Conservation (phyloP, 805 yeast genomes). For the Saturnispora ahearnii region DNA sequence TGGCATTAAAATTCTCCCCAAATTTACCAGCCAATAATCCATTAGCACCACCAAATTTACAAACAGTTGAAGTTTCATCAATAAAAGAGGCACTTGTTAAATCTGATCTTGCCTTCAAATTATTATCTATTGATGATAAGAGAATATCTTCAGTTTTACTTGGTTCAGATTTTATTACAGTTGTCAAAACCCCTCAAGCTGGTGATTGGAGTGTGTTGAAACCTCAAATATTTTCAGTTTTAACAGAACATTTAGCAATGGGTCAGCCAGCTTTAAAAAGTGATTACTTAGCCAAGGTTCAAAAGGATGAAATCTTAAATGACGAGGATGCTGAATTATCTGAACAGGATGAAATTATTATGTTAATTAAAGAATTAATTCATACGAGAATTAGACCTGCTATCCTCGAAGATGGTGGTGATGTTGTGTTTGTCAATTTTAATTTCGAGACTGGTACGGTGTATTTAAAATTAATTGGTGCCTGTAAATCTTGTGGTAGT, state of each 20-base stretch:
- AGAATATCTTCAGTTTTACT: slow-evolving; percentile 66
- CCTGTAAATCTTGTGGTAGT: slow-evolving; percentile 88
- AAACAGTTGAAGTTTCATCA: slow-evolving; percentile 60
- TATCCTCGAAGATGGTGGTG: slow-evolving; percentile 98
- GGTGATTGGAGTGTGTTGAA: slow-evolving; percentile 53
- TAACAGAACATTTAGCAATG: slow-evolving; percentile 46
- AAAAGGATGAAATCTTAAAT: slow-evolving; percentile 28
- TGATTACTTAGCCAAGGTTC: slow-evolving; percentile 32
- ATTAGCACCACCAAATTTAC: slow-evolving; percentile 45
- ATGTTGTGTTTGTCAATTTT: slow-evolving; percentile 79
- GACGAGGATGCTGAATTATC: slow-evolving; percentile 49
- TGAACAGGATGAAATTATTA: slow-evolving; percentile 54
- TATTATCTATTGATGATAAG: slow-evolving; percentile 59
- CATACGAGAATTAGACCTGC: slow-evolving; percentile 96
- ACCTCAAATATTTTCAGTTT: slow-evolving; percentile 55
- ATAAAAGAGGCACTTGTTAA: slow-evolving; percentile 63
- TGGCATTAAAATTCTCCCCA: slow-evolving; percentile 79
- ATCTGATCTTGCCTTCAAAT: slow-evolving; percentile 69
- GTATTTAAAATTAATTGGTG: slow-evolving; percentile 83
- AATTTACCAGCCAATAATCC: slow-evolving; percentile 41
- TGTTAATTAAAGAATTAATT: slow-evolving; percentile 84
- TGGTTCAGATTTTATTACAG: slow-evolving; percentile 77
- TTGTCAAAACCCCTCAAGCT: slow-evolving; percentile 48
- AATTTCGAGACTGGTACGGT: slow-evolving; percentile 84
- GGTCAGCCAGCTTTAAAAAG: slow-evolving; percentile 46